A percentile compares a stretch with the other conserved stretches of the same genome.
phyloP scores from a whole-genome alignment of 2,329 filamentous ascomycete species.

The Paraphaeosphaeria sporulosa region DNA sequence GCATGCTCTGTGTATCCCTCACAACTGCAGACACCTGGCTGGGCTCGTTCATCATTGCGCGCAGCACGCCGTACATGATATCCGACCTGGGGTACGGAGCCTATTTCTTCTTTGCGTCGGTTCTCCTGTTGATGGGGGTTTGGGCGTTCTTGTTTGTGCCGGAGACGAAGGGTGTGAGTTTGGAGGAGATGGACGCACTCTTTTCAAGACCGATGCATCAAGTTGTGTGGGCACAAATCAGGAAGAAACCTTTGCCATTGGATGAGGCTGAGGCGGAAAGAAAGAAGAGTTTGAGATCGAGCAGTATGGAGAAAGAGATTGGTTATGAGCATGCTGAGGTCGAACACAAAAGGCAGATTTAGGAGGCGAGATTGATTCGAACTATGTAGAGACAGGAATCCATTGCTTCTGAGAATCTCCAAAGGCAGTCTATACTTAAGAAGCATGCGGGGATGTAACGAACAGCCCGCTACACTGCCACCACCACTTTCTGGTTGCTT shows the following conservation, averaged over 20 bases:
- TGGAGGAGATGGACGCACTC: slow-evolving; percentile 43
- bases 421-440: not conserved
- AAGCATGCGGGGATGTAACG: not conserved
- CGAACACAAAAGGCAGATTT: slow-evolving; percentile 12
- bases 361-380: not conserved
- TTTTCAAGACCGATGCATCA: slow-evolving; percentile 39
- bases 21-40: slow-evolving; percentile 51
- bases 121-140: slow-evolving; percentile 38
- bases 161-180: slow-evolving; percentile 41
- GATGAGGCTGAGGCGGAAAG: slow-evolving; percentile 21
- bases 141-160: slow-evolving; percentile 45
- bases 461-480: not conserved
- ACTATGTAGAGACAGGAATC: not conserved
- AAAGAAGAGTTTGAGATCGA: slow-evolving; percentile 25
- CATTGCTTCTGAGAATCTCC: not conserved
- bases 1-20: slow-evolving; percentile 50
- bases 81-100: slow-evolving; percentile 48
- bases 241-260: slow-evolving; percentile 27
- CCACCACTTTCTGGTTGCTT: slow-evolving; percentile 5
- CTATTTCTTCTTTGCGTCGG: slow-evolving; percentile 50
- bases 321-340: slow-evolving; percentile 27
- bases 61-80: slow-evolving; percentile 50
- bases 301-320: slow-evolving; percentile 25
- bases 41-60: slow-evolving; percentile 50
- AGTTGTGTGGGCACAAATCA: slow-evolving; percentile 41